Evolutionary conservation across 495 filamentous ascomycete species (phyloP), one percentile per base, ranked within the genome.

Genomic region (Xylaria palmicola): DNA sequence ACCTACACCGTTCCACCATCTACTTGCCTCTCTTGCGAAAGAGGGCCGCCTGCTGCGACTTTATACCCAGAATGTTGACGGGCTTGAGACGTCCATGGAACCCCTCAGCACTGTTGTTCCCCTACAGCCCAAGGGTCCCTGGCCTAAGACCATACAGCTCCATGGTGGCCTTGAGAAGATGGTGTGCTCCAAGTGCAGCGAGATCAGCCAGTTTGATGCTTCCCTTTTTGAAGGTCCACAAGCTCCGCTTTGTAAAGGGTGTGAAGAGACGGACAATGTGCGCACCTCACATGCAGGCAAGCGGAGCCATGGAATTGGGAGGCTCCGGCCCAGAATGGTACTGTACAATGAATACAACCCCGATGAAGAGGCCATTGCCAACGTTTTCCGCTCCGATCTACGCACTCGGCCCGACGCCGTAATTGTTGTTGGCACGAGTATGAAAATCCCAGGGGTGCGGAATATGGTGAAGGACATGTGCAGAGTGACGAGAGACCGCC

Each of bases 291-390:
- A 86, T 62, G 88, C 88, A 4, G 93, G 93, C 36, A 92, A 96
- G 71, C 85, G 94, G 51, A 96, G 93, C 70, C 95, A 98, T 71
- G 94, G 94, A 1, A 89, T 98, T 57, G 94, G 94, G 27, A 85
- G 90, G 55, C 79, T 98, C 59, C 86, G 94, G 24, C 94, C 94
- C 17, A 86, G 94, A 22, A 97, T 98, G 74, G 93, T 97, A 1
- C 80, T 98, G 24, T 98, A 98, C 78, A 97, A 98, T 74, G 94
- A 98, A 73, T 88, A 91, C 71, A 96, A 97, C 68, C 93, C 94
- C 0, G 94, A 98, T 62, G 90, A 93, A 48, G 93, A 96, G 62
- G 93, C 94, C 19, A 98, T 98, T 69, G 93, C 94, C 13, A 87
- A 91, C 7, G 91, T 96, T 12, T 89, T 93, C 61, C 86, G 83